Conservation (phyloP, 441 rosid species). For the Hura crepitans region DNA sequence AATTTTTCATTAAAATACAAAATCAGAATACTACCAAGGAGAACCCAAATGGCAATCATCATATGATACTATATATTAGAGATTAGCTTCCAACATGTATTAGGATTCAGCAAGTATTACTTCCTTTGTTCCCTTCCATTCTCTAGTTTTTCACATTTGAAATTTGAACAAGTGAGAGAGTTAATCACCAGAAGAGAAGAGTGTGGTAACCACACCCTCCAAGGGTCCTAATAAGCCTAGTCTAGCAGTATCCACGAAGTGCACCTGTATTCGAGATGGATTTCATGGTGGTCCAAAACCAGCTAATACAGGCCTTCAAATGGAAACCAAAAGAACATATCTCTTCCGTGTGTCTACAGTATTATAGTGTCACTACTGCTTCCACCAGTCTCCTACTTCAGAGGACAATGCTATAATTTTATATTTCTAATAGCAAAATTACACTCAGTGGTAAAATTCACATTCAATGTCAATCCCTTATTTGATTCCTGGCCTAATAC, state of each 20-base stretch:
- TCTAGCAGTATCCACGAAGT: background rate
- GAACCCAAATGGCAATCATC: background rate
- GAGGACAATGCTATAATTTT: background rate
- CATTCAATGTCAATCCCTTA: background rate
- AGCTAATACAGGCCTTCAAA: background rate
- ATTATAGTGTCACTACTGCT: background rate
- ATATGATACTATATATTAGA: background rate
- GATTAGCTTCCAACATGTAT: background rate
- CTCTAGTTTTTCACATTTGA: background rate
- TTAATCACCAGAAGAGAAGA: too few species aligned
- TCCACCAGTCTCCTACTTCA: background rate
- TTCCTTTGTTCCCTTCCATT: background rate
- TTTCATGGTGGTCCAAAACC: background rate
- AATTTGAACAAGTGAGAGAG: background rate
- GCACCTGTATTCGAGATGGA: background rate
- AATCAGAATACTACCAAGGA: conserved; percentile 3
- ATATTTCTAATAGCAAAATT: background rate
- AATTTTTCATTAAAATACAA: conserved; percentile 15
- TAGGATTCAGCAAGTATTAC: background rate
- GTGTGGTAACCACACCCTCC: background rate
- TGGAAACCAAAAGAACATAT: background rate
- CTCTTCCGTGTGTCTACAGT: background rate
- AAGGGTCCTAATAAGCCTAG: background rate
- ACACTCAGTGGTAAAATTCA: background rate
- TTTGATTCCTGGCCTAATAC: too few species aligned